Evolutionary conservation across 805 yeast genomes (phyloP).

Genomic region (Allodekkera sacchari): DNA sequence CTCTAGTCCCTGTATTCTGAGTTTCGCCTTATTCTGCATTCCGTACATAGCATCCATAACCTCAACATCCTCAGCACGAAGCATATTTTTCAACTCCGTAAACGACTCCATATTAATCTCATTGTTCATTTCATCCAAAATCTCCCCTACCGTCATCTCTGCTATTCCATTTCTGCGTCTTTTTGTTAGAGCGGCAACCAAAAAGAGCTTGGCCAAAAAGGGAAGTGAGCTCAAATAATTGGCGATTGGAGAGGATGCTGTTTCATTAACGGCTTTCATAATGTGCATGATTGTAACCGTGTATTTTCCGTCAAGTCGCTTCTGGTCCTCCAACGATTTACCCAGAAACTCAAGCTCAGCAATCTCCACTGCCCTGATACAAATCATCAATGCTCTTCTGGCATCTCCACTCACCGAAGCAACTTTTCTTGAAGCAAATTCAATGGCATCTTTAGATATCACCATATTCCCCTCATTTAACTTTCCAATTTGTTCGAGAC

Average conservation of each 20-base stretch:
- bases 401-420: constrained; percentile 98
- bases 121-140: constrained; percentile 65
- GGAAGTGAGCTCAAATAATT: constrained; percentile 52
- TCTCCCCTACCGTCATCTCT: constrained; percentile 67
- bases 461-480: constrained; percentile 35
- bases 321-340: constrained; percentile 20
- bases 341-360: constrained; percentile 58
- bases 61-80: constrained; percentile 16
- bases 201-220: constrained; percentile 59
- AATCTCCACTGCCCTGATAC: constrained; percentile 82
- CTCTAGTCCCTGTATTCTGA: constrained; percentile 53
- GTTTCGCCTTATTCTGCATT: constrained; percentile 14
- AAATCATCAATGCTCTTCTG: constrained; percentile 79
- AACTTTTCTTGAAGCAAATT: constrained; percentile 86
- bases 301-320: constrained; percentile 29
- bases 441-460: constrained; percentile 66
- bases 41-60: constrained; percentile 21
- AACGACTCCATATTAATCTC: constrained; percentile 20
- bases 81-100: constrained; percentile 20
- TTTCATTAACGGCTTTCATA: constrained; percentile 69
- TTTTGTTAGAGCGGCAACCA: constrained; percentile 60
- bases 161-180: constrained; percentile 60
- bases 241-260: constrained; percentile 66
- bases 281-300: constrained; percentile 67
- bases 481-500: constrained; percentile 46